These are phyloP conservation scores for Pseudodiploospora longispora DNA, from an alignment of 2,329 filamentous ascomycete species.

Conservation along the genomic window DNA sequence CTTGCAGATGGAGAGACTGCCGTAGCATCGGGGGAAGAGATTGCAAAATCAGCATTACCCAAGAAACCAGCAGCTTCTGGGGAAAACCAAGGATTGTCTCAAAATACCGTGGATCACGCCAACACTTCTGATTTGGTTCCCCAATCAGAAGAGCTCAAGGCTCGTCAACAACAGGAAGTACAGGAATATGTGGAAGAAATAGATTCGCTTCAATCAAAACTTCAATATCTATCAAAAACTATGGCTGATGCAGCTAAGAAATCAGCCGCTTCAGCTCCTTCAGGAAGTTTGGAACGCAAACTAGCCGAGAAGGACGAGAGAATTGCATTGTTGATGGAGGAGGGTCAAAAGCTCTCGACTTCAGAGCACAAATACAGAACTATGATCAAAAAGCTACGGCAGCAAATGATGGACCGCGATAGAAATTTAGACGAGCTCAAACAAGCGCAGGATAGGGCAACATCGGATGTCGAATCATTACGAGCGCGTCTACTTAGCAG, in stretches of 20 bases:
- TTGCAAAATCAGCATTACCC: too few relatives aligned
- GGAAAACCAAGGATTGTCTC: not conserved
- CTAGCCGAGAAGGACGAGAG: constrained; percentile 84
- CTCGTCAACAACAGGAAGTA: constrained; percentile 65
- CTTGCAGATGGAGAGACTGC: not conserved
- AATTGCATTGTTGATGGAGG: constrained; percentile 82
- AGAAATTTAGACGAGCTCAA: constrained; percentile 53
- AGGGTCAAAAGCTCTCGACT: constrained; percentile 81
- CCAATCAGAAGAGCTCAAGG: constrained; percentile 18
- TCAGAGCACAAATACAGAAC: constrained; percentile 78
- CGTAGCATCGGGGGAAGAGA: not conserved
- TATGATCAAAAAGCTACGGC: constrained; percentile 72
- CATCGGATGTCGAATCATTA: constrained; percentile 39
- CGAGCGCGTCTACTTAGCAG: constrained; percentile 40
- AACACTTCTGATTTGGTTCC: constrained; percentile 7
- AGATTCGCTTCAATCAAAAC: constrained; percentile 83
- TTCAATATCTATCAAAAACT: constrained; percentile 79
- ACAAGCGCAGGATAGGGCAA: constrained; percentile 50
- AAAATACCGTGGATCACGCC: not conserved
- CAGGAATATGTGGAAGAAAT: constrained; percentile 80
- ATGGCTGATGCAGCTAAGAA: constrained; percentile 68
- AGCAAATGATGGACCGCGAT: constrained; percentile 57
- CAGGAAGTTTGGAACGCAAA: constrained; percentile 65
- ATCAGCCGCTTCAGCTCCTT: constrained; percentile 51
- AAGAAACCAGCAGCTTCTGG: not conserved